Percentiles rank a stretch among this genome's conserved stretches.
phyloP scores from a whole-genome alignment of 345 rosid genomes.

The Lenwebbia sp. region DNA sequence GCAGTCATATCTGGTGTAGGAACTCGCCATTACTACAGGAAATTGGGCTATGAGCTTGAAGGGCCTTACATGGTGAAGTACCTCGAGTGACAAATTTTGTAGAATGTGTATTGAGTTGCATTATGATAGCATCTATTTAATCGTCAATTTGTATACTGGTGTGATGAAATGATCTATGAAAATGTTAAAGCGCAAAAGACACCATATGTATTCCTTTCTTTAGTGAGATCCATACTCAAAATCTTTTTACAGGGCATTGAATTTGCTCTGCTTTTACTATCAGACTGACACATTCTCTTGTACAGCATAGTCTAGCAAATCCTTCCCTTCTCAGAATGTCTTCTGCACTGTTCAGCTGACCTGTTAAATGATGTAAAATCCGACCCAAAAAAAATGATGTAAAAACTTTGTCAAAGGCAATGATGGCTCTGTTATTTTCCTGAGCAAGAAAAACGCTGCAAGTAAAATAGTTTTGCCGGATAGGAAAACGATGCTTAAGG shows the following conservation, averaged over 20 bases:
- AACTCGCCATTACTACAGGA: constrained; percentile 91
- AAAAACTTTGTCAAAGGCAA: neutral
- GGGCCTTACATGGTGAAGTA: constrained; percentile 95
- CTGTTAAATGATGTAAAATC: neutral
- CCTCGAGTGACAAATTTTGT: constrained; percentile 26
- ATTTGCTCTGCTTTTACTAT: neutral
- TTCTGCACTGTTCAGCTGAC: neutral
- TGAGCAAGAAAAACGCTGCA: neutral
- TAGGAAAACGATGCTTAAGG: neutral
- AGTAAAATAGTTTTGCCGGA: neutral
- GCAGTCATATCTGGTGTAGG: constrained; percentile 96
- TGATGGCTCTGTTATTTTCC: neutral
- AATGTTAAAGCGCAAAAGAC: neutral
- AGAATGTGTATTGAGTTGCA: neutral
- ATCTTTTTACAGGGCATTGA: neutral
- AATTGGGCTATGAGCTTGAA: constrained; percentile 84
- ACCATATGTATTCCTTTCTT: neutral
- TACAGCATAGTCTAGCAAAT: neutral
- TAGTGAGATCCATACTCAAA: neutral
- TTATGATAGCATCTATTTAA: neutral
- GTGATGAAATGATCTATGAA: neutral
- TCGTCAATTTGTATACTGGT: neutral
- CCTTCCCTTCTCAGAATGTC: neutral
- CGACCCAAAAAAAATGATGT: too few species aligned
- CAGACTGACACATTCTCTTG: neutral